Conservation (phyloP, 2,329 filamentous ascomycete genomes). For the Podosphaera fusca region DNA sequence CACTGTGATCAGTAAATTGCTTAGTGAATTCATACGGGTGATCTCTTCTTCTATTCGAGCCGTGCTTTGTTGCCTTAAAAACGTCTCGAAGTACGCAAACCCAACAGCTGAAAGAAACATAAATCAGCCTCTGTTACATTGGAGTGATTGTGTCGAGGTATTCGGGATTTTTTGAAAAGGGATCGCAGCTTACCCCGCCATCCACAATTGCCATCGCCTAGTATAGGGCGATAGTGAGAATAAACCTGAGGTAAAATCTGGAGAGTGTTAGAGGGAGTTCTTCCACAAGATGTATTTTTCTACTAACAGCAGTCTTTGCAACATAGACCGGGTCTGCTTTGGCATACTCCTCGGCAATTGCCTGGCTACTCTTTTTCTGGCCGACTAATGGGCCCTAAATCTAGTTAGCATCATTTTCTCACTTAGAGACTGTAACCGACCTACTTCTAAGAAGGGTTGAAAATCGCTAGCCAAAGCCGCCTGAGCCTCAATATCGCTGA, state of each 20-base stretch:
- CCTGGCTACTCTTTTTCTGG: conserved; percentile 50
- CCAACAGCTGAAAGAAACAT: conserved; percentile 43
- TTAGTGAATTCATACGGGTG: conserved; percentile 46
- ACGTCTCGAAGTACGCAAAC: conserved; percentile 78
- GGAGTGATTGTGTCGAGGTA: not conserved
- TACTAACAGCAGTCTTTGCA: conserved; percentile 61
- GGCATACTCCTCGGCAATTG: conserved; percentile 67
- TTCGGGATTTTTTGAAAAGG: conserved; percentile 1
- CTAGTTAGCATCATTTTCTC: conserved; percentile 11
- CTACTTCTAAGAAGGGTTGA: conserved; percentile 31
- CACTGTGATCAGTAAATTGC: conserved; percentile 42
- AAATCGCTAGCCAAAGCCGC: conserved; percentile 35
- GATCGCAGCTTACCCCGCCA: conserved; percentile 59
- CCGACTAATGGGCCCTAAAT: conserved; percentile 63
- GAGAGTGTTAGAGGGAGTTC: conserved; percentile 3
- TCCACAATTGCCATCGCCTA: conserved; percentile 87
- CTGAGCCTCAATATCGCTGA: conserved; percentile 22
- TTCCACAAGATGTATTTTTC: conserved; percentile 2
- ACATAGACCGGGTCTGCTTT: conserved; percentile 69
- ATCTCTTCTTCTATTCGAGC: conserved; percentile 46
- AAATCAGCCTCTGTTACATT: not conserved
- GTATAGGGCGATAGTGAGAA: conserved; percentile 66
- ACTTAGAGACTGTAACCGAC: conserved; percentile 8
- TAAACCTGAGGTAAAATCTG: conserved; percentile 66
- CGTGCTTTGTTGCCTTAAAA: conserved; percentile 44